Conservation (phyloP, 2,329 filamentous ascomycete genomes). For the Ophiocordyceps robertsii region DNA sequence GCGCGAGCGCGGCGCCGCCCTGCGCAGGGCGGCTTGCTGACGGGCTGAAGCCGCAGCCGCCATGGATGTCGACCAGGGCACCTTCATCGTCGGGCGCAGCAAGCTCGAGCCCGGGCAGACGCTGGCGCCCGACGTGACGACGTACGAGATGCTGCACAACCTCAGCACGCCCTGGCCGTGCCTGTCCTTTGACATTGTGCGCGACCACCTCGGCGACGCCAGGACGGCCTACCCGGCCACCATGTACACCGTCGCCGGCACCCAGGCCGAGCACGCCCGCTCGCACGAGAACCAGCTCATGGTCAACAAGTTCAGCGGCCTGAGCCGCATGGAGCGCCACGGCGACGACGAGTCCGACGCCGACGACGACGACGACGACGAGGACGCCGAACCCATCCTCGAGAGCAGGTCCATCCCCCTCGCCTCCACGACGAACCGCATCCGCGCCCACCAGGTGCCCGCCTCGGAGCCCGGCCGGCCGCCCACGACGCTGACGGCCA, state of each 20-base stretch:
- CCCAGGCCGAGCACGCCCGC: conserved; percentile 67
- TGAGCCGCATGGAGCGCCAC: conserved; percentile 72
- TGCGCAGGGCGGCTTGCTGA: not conserved
- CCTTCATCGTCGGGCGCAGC: conserved; percentile 89
- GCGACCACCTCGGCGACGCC: conserved; percentile 74
- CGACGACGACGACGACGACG: conserved; percentile 56
- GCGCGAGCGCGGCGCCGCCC: not conserved
- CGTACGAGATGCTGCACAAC: conserved; percentile 95
- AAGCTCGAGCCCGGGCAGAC: conserved; percentile 86
- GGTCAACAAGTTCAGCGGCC: conserved; percentile 89
- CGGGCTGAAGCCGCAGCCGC: conserved; percentile 23
- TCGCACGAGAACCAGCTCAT: conserved; percentile 84
- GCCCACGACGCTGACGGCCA: conserved; percentile 74
- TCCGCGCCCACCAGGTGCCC: conserved; percentile 73
- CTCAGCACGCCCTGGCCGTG: conserved; percentile 94
- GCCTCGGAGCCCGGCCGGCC: conserved; percentile 55
- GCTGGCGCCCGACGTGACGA: conserved; percentile 79
- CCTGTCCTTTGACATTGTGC: conserved; percentile 86
- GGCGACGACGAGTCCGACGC: conserved; percentile 53
- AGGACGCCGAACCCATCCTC: conserved; percentile 75
- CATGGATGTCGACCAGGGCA: conserved; percentile 90
- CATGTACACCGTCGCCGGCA: conserved; percentile 88
- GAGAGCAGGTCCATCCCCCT: conserved; percentile 85
- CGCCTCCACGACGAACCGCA: conserved; percentile 81
- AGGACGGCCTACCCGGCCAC: conserved; percentile 90